Evolutionary conservation across 257 asterid species (phyloP), one percentile per base, ranked within the genome.

Genomic region (Nicotiana tabacum): DNA sequence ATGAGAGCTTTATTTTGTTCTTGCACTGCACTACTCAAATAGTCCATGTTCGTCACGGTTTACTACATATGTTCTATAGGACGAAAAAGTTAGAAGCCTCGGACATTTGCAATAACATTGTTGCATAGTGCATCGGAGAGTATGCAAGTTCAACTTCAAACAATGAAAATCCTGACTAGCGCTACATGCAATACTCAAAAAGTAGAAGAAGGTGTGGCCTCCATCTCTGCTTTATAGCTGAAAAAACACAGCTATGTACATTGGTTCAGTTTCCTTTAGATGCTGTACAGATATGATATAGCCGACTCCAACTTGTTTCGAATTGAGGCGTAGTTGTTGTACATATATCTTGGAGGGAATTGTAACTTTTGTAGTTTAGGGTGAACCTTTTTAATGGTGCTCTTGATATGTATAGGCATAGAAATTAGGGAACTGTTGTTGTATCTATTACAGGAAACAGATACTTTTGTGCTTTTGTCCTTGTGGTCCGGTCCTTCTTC

Each of bases 181-280:
- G 3, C 3, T 17, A 7, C 27, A 32, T 10, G 30, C 46, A 48
- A n/a, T 64, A 18, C 32, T 60, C 39, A 24, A 37, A 74, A 74
- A 46, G 33, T n/a, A 57, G 17, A n/a, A 29, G 80, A 64, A 35
- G 21, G 18, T 24, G 30, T 48, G 13, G 24, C 61, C 55, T 81
- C 55, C 53, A 81, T 68, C 48, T 80, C 53, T 27, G 48, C 83
- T 65, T 66, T 66, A 33, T 48, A 66, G 66, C 77, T 57, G 74
- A 64, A 32, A 43, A 27, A 16, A 15, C 27, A 46, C 27, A 64
- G 37, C 62, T 51, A 30, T 46, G 66, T 65, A 29, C 12, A 65
- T 57, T 81, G 66, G 53, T 66, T 46, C 77, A 51, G 70, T 35
- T 79, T 79, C 82, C 61, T 79, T 66, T 66, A 66, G 74, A 66